Base-by-base conservation (phyloP, 371 early-diverging fungal species). In the Circinella umbellata region DNA sequence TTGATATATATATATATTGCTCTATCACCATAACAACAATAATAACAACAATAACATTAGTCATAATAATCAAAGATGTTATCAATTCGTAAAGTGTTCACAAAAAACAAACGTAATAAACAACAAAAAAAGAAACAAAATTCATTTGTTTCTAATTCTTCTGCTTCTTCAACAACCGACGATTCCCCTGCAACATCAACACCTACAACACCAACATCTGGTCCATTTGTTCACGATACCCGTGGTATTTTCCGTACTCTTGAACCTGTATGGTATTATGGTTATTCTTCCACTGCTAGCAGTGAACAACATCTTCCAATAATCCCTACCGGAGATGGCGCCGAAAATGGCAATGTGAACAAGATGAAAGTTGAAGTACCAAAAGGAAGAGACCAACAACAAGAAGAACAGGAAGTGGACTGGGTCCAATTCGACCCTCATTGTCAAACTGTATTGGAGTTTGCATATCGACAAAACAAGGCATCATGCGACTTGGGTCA, bases 181-280 rank as follows among this genome's bases (percentile, higher is more conserved):
- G 27, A 27, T 27, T 27, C 27, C 27, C 72, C 75, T 15, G 59
- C 64, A 37, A 34, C 64, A 39, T 72, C 77, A 1, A 48, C 54
- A 20, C 77, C 78, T 49, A 62, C 66, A 10, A 78, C 81, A 27
- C 78, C 81, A 38, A 73, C 77, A 8, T 34, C 54, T 27, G 20
- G 62, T n/a, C 57, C 47, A 5, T 57, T 74, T 61, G 48, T 72
- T 14, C 69, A 73, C 34, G 76, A 82, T 20, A 65, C 64, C 13
- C 76, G 80, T 27, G 82, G 82, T 61, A 77, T 82, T 61, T 79
- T 82, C 35, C 82, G 82, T 51, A 82, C 80, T 61, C 61, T 82
- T 4, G 82, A 82, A 20, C 80, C 82, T 39, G 75, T 79, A 3
- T 82, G 82, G 82, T 79, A 77, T 20, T 79, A 73, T 38, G 20